Conservation (phyloP, 1,139 yeast genomes). For the Yamadazyma spencermartinsiae region DNA sequence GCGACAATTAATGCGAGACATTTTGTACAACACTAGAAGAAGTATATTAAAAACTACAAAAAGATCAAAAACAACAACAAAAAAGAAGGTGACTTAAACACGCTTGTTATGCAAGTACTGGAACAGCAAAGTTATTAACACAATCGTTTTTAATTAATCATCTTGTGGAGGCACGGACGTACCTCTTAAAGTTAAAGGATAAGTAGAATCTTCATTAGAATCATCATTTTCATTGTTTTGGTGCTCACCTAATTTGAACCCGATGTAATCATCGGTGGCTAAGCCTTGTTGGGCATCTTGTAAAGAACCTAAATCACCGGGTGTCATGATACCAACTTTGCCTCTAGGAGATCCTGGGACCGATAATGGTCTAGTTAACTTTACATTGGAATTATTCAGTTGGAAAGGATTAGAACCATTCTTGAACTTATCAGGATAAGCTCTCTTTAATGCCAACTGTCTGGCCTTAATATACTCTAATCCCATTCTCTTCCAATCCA, state of each 20-base stretch:
- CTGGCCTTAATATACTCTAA: constrained; percentile 94
- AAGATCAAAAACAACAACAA: neutral
- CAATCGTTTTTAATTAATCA: constrained; percentile 5
- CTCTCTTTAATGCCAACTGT: constrained; percentile 86
- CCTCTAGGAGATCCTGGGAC: constrained; percentile 93
- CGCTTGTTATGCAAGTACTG: neutral
- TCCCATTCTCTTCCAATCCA: constrained; percentile 99
- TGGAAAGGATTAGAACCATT: constrained; percentile 65
- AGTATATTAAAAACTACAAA: constrained; percentile 1
- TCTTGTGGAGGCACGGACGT: constrained; percentile 40
- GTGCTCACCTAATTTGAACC: constrained; percentile 66
- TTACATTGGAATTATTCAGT: constrained; percentile 47
- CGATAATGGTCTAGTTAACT: constrained; percentile 86
- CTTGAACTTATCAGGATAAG: constrained; percentile 84
- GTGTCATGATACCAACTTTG: constrained; percentile 76
- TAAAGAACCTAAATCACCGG: constrained; percentile 95
- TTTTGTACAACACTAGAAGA: neutral
- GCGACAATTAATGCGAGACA: neutral
- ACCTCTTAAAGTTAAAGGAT: constrained; percentile 50
- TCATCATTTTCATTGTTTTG: constrained; percentile 35
- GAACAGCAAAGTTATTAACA: neutral
- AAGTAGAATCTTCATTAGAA: constrained; percentile 28
- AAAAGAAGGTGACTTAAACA: neutral
- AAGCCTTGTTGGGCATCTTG: constrained; percentile 80
- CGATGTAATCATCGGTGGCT: constrained; percentile 77